Base-by-base conservation (phyloP, 1,284 basidiomycete genomes). In the Vanrija humicola region DNA sequence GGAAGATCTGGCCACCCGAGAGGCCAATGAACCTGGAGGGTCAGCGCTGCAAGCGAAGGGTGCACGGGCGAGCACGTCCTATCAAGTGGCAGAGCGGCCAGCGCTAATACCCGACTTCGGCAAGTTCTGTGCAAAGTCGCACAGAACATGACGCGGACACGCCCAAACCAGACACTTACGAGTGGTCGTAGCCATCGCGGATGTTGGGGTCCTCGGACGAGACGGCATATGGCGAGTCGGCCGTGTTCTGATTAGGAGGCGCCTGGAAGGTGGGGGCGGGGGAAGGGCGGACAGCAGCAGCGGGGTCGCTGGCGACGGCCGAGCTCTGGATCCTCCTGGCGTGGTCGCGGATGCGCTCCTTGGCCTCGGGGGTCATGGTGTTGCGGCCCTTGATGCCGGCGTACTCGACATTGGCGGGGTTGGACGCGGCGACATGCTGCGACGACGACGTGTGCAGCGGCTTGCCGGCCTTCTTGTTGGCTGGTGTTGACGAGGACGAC, bases 1-100 rank as follows among this genome's bases (percentile, higher is more conserved):
- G 93, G 80, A 98, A 97, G 72, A 98, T 97, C 77, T 97, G 84
- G 38, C 95, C 95, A 34, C 95, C 95, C 18, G 91, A 90, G 78
- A 95, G 85, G 58, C 95, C 95, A 55, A 98, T 84, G 70, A 98
- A 97, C n/a, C 73, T 75, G 50, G 5, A n/a, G 5, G 57, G 23
- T 26, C 18, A 26, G 19, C 23, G n/a, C 46, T 8, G 26, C 34
- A 34, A 34, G 12, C 34, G 34, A 34, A 10, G 28, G 28, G 28
- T 7, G 28, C 25, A n/a, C 25, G 46, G 23, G 14, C 40, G 15
- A 18, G 40, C 40, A 34, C 34, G 34, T 8, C 12, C 34, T 34
- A 34, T 34, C 34, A 34, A 34, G 3, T 34, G 34, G 12, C 21
- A 23, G 21, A 23, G 21, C 34, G 10, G 3, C 7, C 34, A 34